Conservation (phyloP, 2,329 filamentous ascomycete genomes). For the Ascochyta pisi region DNA sequence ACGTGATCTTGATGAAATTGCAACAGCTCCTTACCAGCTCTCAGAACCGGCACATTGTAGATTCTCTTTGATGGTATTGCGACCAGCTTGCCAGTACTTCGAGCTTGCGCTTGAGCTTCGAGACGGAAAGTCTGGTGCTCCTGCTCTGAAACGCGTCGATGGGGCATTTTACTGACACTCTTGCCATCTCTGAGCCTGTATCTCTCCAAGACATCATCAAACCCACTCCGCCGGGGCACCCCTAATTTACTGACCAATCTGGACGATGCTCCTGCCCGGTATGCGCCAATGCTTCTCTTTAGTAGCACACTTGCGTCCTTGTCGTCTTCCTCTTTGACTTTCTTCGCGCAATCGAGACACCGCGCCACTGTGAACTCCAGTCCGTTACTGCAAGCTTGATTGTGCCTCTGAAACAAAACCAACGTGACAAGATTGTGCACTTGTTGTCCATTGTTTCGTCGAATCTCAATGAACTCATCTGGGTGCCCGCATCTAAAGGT, state of each 20-base stretch:
- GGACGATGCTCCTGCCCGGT: background rate
- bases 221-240: background rate
- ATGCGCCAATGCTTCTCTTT: background rate
- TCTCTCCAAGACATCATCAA: background rate
- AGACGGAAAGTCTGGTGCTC: background rate
- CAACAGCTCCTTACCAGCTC: background rate
- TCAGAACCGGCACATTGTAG: background rate
- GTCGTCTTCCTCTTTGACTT: conserved; percentile 3
- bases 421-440: conserved; percentile 1
- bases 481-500: conserved; percentile 26
- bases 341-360: conserved; percentile 3
- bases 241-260: background rate
- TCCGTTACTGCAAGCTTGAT: background rate
- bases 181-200: background rate
- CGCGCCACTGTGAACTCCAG: background rate
- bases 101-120: background rate
- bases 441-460: background rate
- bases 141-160: conserved; percentile 4
- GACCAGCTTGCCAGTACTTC: background rate
- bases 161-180: background rate
- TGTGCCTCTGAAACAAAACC: background rate
- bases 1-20: background rate
- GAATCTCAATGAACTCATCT: conserved; percentile 23
- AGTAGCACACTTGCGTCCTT: background rate
- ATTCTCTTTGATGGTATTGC: conserved; percentile 1